Conservation (phyloP, 208 protist genomes). For the Trypanosoma platydactyli region DNA sequence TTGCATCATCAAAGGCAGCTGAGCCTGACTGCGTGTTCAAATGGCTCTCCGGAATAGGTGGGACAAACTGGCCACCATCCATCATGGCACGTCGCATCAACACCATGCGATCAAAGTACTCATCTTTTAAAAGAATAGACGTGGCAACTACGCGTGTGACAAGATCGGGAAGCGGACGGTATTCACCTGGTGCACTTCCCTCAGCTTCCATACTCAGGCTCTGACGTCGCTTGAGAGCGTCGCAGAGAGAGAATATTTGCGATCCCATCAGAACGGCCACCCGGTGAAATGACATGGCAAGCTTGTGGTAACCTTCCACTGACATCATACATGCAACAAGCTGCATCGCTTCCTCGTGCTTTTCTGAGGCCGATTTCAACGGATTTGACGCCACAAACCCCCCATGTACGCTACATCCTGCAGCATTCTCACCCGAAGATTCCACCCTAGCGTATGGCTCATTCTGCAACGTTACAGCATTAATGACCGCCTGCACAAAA, state of each 20-base stretch:
- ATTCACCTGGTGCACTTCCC: not conserved
- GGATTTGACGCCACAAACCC: not conserved
- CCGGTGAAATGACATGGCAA: constrained; percentile 30
- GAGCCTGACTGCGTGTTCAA: constrained; percentile 72
- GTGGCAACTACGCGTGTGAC: constrained; percentile 63
- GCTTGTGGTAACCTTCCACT: constrained; percentile 27
- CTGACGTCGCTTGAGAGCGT: constrained; percentile 1
- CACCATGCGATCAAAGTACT: constrained; percentile 87
- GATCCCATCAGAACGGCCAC: constrained; percentile 26
- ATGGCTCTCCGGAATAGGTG: constrained; percentile 28
- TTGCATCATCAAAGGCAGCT: constrained; percentile 55
- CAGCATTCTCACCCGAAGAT: not conserved
- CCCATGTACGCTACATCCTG: not conserved
- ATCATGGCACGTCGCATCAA: constrained; percentile 42
- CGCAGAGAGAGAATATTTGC: constrained; percentile 23
- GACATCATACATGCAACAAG: constrained; percentile 32
- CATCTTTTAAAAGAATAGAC: constrained; percentile 78
- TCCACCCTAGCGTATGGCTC: constrained; percentile 8
- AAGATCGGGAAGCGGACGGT: constrained; percentile 47
- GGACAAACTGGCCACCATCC: not conserved
- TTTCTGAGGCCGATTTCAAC: not conserved
- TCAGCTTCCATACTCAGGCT: not conserved
- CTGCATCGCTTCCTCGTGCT: constrained; percentile 23
- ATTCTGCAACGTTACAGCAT: constrained; percentile 16
- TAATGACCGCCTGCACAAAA: constrained; percentile 31